Base-by-base conservation (phyloP, 1,284 basidiomycete species). In the Hymenochaete sp. region DNA sequence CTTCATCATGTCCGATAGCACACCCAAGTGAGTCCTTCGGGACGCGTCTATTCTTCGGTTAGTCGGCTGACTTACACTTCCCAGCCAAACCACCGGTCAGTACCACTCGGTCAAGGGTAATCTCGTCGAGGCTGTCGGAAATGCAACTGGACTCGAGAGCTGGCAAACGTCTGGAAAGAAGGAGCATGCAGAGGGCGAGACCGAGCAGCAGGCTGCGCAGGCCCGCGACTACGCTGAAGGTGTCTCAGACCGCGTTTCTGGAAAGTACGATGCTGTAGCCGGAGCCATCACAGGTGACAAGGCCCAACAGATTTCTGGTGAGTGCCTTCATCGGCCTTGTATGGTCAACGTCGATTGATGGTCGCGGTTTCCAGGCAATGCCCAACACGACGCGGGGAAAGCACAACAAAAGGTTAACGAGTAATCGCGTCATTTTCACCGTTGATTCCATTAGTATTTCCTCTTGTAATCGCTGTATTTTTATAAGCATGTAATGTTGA, bases 281-380 rank as follows among this genome's bases (percentile, higher is more conserved):
- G 82, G 79, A 26, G 75, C 82, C 4, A 52, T 83, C 31, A 73
- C 68, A 11, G 82, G 80, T 27, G 82, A 86, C 62, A 74, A 75
- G 57, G 47, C 66, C 26, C 74, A 85, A 59, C 71, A 86, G 59
- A 55, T 61, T 19, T 42, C 66, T 14, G 82, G 82, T 71, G 22
- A 6, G 44, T 33, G 3, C 9, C 14, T 38, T 29, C 3, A 8
- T 9, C 6, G 18, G 4, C 9, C 2, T 2, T 14, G 21, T 28
- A 7, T 2, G 9, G 8, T n/a, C n/a, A n/a, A n/a, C n/a, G n/a
- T n/a, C n/a, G n/a, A n/a, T n/a, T n/a, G n/a, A n/a, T 1, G 27
- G 9, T 24, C 24, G 4, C n/a, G 14, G 14, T 35, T 35, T 35
- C 3, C 22, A 75, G 77, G 79, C 3, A 77, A 80, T 45, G 45